These are phyloP conservation scores for Conidiobolus incongruus DNA, from an alignment of 371 early-diverging fungal species.

Conservation along the genomic window DNA sequence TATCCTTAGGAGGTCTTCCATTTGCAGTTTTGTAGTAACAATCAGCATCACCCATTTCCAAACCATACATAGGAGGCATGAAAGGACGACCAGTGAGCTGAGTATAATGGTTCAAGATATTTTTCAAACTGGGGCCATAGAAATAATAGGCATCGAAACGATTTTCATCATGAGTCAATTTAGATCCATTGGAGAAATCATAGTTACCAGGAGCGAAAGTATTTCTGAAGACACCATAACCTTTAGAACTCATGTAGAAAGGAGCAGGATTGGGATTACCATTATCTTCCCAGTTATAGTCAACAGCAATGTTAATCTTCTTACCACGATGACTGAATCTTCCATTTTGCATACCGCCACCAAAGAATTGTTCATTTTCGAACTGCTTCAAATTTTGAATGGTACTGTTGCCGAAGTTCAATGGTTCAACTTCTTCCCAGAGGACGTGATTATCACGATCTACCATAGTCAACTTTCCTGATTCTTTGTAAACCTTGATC, in stretches of 20 bases:
- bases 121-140: background rate
- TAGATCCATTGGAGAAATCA: background rate
- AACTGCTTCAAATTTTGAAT: background rate
- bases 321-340: background rate
- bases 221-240: background rate
- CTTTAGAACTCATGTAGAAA: background rate
- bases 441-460: too few species aligned
- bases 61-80: slow-evolving; percentile 1
- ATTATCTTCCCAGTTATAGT: background rate
- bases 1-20: background rate
- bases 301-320: background rate
- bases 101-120: background rate
- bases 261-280: slow-evolving; percentile 1
- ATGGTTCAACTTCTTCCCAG: background rate
- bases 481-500: too few species aligned
- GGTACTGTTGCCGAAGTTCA: background rate
- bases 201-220: background rate
- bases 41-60: too few species aligned
- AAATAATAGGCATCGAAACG: slow-evolving; percentile 1
- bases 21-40: slow-evolving; percentile 1
- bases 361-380: background rate
- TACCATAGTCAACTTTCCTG: background rate
- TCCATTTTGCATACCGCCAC: slow-evolving; percentile 2
- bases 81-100: background rate
- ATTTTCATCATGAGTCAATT: background rate